Percentiles rank a stretch among this genome's conserved stretches.
Conservation (phyloP, 768 basidiomycete species). For the Leccinum variicolor region DNA sequence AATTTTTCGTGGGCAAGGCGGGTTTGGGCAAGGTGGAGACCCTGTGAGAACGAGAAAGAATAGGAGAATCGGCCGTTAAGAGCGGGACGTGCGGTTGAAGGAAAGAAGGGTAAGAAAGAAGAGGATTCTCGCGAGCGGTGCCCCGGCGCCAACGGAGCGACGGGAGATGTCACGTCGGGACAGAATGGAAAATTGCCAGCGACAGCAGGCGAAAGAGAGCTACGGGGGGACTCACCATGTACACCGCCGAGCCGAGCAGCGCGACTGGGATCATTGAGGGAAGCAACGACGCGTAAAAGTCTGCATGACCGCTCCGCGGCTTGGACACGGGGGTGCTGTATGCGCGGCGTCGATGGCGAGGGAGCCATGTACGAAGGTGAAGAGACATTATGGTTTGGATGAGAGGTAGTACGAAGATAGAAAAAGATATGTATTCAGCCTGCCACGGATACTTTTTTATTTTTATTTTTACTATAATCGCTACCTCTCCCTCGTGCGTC, state of each 20-base stretch:
- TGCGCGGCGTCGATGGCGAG: slow-evolving; percentile 1
- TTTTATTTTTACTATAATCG: background rate
- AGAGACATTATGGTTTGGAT: background rate
- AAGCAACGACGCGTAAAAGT: slow-evolving; percentile 65
- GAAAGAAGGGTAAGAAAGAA: slow-evolving; percentile 4
- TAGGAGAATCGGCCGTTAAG: slow-evolving; percentile 11
- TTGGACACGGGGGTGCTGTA: slow-evolving; percentile 10
- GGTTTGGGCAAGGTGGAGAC: slow-evolving; percentile 60
- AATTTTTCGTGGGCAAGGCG: slow-evolving; percentile 69
- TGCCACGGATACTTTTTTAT: background rate
- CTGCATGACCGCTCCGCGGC: slow-evolving; percentile 48
- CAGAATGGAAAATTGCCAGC: slow-evolving; percentile 1
- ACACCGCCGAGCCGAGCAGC: slow-evolving; percentile 75
- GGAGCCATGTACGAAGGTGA: slow-evolving; percentile 1
- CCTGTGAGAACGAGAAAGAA: slow-evolving; percentile 38
- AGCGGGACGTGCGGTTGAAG: slow-evolving; percentile 1
- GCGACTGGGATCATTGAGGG: slow-evolving; percentile 80
- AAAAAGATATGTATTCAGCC: background rate
- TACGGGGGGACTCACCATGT: slow-evolving; percentile 48
- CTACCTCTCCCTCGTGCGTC: background rate
- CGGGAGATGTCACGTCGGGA: background rate
- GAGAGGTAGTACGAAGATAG: slow-evolving; percentile 10
- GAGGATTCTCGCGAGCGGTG: background rate
- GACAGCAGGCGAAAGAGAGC: background rate
- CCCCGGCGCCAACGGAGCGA: slow-evolving; percentile 10